Conservation (phyloP, 1,284 basidiomycete genomes). For the Wolfiporia cocos region DNA sequence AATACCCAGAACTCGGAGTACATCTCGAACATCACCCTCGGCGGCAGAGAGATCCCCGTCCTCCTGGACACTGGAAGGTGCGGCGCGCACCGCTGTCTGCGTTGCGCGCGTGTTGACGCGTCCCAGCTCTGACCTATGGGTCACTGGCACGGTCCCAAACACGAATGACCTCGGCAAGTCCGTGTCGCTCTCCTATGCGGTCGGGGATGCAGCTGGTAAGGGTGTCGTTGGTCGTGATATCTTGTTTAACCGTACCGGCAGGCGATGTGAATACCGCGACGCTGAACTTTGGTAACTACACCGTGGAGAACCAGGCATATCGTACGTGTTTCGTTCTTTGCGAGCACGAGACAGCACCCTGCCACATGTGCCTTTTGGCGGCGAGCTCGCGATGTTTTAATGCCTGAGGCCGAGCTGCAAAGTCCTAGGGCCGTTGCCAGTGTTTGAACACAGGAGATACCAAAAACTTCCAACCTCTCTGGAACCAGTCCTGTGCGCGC, state of each 20-base stretch:
- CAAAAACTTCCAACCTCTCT: too few species aligned
- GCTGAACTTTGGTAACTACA: conserved; percentile 51
- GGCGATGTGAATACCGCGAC: conserved; percentile 54
- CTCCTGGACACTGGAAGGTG: conserved; percentile 37
- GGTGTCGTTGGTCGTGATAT: not conserved
- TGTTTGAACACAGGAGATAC: too few species aligned
- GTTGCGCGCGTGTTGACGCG: not conserved
- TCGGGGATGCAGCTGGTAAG: conserved; percentile 58
- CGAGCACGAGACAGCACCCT: too few species aligned
- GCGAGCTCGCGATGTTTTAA: too few species aligned
- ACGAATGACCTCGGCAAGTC: conserved; percentile 52
- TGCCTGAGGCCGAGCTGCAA: too few species aligned
- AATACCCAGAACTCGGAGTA: conserved; percentile 49
- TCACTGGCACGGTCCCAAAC: conserved; percentile 38
- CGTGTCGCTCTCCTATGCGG: conserved; percentile 57
- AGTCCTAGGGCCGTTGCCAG: not conserved
- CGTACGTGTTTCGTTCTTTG: conserved; percentile 35
- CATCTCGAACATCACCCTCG: conserved; percentile 31
- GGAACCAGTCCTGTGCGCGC: too few species aligned
- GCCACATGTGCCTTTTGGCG: too few species aligned
- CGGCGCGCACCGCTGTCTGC: conserved; percentile 13
- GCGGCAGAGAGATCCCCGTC: conserved; percentile 27
- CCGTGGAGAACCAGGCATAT: conserved; percentile 62
- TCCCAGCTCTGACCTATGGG: conserved; percentile 64
- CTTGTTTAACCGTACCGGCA: conserved; percentile 18